Conservation (phyloP, 192 early-diverging fungal genomes). For the Entomortierella parvispora region DNA sequence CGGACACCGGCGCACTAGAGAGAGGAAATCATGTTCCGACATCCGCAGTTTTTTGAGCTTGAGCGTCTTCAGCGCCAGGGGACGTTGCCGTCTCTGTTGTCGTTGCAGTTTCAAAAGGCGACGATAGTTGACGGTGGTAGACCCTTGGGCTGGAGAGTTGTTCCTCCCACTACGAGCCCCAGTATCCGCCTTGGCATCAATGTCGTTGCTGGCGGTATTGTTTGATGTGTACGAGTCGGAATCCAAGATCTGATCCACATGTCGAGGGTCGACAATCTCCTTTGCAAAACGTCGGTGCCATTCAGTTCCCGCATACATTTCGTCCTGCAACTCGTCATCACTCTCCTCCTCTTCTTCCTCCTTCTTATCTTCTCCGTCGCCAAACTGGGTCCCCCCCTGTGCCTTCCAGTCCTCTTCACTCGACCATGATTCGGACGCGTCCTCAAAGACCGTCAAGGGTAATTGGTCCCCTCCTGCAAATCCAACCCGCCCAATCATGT, state of each 20-base stretch:
- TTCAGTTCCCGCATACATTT: constrained; percentile 2
- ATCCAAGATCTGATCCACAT: too few relatives aligned
- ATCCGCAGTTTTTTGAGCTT: constrained; percentile 23
- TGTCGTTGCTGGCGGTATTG: too few relatives aligned
- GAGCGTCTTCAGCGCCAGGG: constrained; percentile 10
- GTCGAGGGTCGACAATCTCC: not conserved
- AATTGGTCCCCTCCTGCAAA: constrained; percentile 4
- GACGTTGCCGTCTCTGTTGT: not conserved
- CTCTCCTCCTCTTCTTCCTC: not conserved
- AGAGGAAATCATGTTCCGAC: constrained; percentile 14
- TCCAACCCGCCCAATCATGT: constrained; percentile 22
- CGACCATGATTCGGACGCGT: too few relatives aligned
- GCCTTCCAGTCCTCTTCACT: too few relatives aligned
- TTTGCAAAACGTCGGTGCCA: constrained; percentile 18
- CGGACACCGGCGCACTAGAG: constrained; percentile 2
- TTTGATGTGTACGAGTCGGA: too few relatives aligned
- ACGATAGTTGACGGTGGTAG: too few relatives aligned
- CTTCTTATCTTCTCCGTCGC: not conserved
- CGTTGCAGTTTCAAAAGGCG: not conserved
- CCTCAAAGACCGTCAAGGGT: not conserved
- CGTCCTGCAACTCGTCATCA: not conserved
- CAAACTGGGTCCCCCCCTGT: not conserved
- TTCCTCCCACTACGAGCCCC: too few relatives aligned
- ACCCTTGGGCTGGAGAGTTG: too few relatives aligned
- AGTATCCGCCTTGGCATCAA: too few relatives aligned